These are phyloP conservation scores for Anthostomella pinea DNA, from an alignment of 2,329 filamentous ascomycete genomes.

Conservation along the genomic window DNA sequence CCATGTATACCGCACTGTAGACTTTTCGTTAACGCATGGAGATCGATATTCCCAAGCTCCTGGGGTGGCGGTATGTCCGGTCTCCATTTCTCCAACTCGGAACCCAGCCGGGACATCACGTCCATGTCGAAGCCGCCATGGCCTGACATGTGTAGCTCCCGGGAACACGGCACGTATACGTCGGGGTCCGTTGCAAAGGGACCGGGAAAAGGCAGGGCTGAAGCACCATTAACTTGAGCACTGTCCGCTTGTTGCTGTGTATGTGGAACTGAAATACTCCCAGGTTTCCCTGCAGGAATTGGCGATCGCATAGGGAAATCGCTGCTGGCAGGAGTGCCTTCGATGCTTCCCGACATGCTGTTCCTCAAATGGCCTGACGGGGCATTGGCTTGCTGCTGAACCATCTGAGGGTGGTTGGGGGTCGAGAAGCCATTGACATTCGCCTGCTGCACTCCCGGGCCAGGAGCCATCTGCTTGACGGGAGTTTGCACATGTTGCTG, in stretches of 20 bases:
- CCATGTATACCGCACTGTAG: conserved; percentile 85
- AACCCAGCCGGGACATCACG: conserved; percentile 61
- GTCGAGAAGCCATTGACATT: conserved; percentile 49
- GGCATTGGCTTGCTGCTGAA: conserved; percentile 43
- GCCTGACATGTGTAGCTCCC: conserved; percentile 42
- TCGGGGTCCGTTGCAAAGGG: conserved; percentile 46
- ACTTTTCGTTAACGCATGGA: conserved; percentile 84
- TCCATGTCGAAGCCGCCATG: conserved; percentile 73
- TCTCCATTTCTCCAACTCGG: conserved; percentile 64
- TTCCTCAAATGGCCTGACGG: conserved; percentile 45
- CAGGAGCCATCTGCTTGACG: conserved; percentile 45
- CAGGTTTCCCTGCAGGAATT: conserved; percentile 36
- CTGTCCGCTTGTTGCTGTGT: conserved; percentile 31
- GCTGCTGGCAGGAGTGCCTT: conserved; percentile 39
- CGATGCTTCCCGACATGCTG: conserved; percentile 51
- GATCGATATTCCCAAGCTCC: conserved; percentile 85
- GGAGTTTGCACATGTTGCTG: conserved; percentile 40
- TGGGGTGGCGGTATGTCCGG: conserved; percentile 71
- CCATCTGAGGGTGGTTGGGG: conserved; percentile 40
- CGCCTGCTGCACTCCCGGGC: conserved; percentile 44
- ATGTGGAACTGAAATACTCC: conserved; percentile 41
- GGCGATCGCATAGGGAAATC: conserved; percentile 49
- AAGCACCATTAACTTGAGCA: conserved; percentile 22
- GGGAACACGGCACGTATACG: conserved; percentile 54
- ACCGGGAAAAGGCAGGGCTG: conserved; percentile 28